Evolutionary conservation across 2,329 filamentous ascomycete species (phyloP), one percentile per base, ranked within the genome.

Genomic region (Botrytis sinoallii): DNA sequence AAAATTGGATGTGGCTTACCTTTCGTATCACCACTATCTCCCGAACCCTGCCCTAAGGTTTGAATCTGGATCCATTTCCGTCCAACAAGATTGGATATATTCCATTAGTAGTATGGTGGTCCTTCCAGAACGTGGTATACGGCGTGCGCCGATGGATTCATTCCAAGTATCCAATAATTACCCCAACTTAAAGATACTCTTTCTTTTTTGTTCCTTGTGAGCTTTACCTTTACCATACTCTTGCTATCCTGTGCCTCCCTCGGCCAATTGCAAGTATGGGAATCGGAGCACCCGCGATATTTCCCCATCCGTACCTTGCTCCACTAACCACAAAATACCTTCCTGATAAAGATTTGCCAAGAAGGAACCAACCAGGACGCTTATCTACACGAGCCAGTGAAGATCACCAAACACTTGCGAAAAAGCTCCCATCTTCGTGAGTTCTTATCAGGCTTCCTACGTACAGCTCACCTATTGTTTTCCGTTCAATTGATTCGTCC

Each of bases 341-440:
- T 73, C 71, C 71, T 60, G 42, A 69, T 73, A 61, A 25, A 73
- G 71, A n/a, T 42, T 22, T 8, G 71, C 64, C 71, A 73, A 73
- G 64, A 69, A 59, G 32, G 40, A 32, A 52, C 55, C 71, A 61
- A 42, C 71, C 65, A 69, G 52, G 44, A 48, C 66, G 25, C 71
- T 73, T 73, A 73, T 73, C 71, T 73, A 32, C 70, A 65, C 35
- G 55, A 61, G 59, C 63, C 55, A 73, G 42, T 69, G 48, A 68
- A 69, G 29, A 48, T n/a, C 32, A 46, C 32, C 59, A 59, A 35
- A 72, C 20, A 25, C 10, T n/a, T 46, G n/a, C 52, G 18, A 44
- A 70, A 61, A n/a, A 48, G 18, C 4, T 44, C 42, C 61, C 46
- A 60, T 59, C 32, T 59, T 29, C 63, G 35, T 72, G 25, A 68